Evolutionary conservation across 441 rosid genomes (phyloP), one percentile per base, ranked within the genome.

Genomic region (Populus hybrid): DNA sequence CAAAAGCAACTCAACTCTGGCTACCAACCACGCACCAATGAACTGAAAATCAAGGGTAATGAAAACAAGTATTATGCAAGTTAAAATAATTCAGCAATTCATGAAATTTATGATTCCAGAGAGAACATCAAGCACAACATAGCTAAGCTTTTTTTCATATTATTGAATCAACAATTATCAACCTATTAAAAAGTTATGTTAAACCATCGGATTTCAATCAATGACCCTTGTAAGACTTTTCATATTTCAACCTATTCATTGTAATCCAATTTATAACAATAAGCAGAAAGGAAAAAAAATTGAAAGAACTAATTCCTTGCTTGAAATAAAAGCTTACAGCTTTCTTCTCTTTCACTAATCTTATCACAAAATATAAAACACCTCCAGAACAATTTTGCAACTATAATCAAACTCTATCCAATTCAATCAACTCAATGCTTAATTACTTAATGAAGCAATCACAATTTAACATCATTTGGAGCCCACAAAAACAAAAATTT

Each of bases 241-340:
- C 33, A 50, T 26, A 75, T 11, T n/a, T 16, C 21, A 33, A 68
- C 23, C 31, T 61, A 33, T 4, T 68, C 61, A 16, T 14, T 23
- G 12, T 42, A 14, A 42, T 18, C 31, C 69, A 24, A 10, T 26
- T n/a, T 3, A 26, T 20, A n/a, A 50, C 56, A 68, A 42, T 29
- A 70, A 12, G n/a, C 69, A 71, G 28, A 28, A 64, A 45, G 42
- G 28, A 28, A 53, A 68, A 74, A 31, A 64, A 38, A 53, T 2
- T 10, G 14, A 40, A 3, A 35, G 36, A 26, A 65, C 29, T 56
- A 64, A 75, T 83, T 76, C 82, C 71, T 76, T 74, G 11, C 80
- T 74, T 64, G 21, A 29, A 40, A 11, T 45, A 42, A 40, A 66
- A 24, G 68, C 66, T 70, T 24, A 45, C 56, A 3, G 14, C 20